phyloP scores from a whole-genome alignment of 2,329 filamentous ascomycete species.

The Pyrenochaeta sp. region DNA sequence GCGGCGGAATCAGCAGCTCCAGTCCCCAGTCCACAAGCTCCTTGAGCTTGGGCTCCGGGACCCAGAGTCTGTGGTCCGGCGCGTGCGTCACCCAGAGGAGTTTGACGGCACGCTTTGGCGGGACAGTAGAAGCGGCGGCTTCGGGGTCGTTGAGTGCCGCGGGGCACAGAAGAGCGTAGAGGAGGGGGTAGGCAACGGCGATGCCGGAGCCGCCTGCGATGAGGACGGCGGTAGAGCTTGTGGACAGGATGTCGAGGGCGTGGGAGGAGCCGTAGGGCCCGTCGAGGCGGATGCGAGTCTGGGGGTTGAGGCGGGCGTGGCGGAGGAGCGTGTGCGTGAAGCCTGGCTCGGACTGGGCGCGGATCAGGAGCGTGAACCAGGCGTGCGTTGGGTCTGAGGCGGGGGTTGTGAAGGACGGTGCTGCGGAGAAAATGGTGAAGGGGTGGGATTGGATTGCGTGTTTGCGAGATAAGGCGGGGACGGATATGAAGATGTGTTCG shows the following conservation, averaged over 20 bases:
- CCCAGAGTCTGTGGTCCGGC: conserved; percentile 61
- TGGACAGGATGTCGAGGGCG: conserved; percentile 61
- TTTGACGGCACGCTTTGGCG: conserved; percentile 55
- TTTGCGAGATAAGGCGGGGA: conserved; percentile 62
- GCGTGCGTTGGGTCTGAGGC: conserved; percentile 48
- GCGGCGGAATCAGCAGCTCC: conserved; percentile 61
- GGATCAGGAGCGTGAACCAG: conserved; percentile 65
- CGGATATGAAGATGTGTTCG: conserved; percentile 69
- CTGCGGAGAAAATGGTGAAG: conserved; percentile 70
- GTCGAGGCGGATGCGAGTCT: conserved; percentile 62
- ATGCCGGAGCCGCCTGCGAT: conserved; percentile 71
- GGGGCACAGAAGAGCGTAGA: conserved; percentile 58
- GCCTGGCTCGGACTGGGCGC: conserved; percentile 60
- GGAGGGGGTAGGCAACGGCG: conserved; percentile 68
- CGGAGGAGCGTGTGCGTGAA: conserved; percentile 65
- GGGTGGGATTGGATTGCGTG: conserved; percentile 69
- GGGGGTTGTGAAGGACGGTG: conserved; percentile 54
- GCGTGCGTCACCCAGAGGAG: conserved; percentile 68
- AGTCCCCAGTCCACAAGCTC: conserved; percentile 60
- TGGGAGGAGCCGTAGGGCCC: conserved; percentile 69
- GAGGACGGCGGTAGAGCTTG: conserved; percentile 60
- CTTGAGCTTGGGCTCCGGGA: conserved; percentile 58
- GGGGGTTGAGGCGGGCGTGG: conserved; percentile 56
- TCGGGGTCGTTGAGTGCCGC: conserved; percentile 18
- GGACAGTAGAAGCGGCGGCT: conserved; percentile 13